phyloP scores from a whole-genome alignment of 352 stramenopile genomes.

The Pythium myriotylum region DNA sequence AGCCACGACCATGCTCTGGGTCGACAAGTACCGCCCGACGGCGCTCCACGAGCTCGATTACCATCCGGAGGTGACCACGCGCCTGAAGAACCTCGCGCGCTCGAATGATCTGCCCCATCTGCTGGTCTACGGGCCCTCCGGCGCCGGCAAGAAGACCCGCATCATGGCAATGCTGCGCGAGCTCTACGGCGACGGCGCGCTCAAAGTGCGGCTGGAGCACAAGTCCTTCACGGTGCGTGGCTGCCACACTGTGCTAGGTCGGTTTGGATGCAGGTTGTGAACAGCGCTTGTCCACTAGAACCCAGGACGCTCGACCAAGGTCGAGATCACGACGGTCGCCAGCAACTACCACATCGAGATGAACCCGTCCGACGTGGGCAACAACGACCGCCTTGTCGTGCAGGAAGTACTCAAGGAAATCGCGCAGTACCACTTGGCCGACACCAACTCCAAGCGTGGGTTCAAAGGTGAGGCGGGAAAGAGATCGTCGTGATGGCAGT shows the following conservation, averaged over 20 bases:
- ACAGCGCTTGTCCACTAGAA: slow-evolving; percentile 15
- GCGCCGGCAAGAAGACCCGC: slow-evolving; percentile 98
- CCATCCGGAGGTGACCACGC: slow-evolving; percentile 93
- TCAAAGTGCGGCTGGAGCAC: slow-evolving; percentile 90
- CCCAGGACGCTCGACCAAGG: slow-evolving; percentile 82
- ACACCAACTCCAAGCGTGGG: slow-evolving; percentile 68
- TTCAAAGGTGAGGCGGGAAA: slow-evolving; percentile 82
- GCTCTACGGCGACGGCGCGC: slow-evolving; percentile 94
- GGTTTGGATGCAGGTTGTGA: neutral
- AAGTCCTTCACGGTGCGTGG: slow-evolving; percentile 90
- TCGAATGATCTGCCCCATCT: slow-evolving; percentile 94
- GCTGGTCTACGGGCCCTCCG: slow-evolving; percentile 98
- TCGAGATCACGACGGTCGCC: slow-evolving; percentile 98
- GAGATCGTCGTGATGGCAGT: too few relatives aligned
- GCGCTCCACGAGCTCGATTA: slow-evolving; percentile 93
- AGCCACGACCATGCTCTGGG: slow-evolving; percentile 92
- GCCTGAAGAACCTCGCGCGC: slow-evolving; percentile 76
- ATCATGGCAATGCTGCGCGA: slow-evolving; percentile 95
- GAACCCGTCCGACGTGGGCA: slow-evolving; percentile 97
- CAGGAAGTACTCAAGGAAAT: slow-evolving; percentile 99
- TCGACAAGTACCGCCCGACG: slow-evolving; percentile 98
- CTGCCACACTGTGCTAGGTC: neutral
- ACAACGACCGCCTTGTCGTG: slow-evolving; percentile 96
- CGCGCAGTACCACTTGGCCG: slow-evolving; percentile 88
- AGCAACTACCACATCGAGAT: slow-evolving; percentile 99